Evolutionary conservation across 164 flowering plant genomes (phyloP).

Genomic region (Hamamelis virginiana): DNA sequence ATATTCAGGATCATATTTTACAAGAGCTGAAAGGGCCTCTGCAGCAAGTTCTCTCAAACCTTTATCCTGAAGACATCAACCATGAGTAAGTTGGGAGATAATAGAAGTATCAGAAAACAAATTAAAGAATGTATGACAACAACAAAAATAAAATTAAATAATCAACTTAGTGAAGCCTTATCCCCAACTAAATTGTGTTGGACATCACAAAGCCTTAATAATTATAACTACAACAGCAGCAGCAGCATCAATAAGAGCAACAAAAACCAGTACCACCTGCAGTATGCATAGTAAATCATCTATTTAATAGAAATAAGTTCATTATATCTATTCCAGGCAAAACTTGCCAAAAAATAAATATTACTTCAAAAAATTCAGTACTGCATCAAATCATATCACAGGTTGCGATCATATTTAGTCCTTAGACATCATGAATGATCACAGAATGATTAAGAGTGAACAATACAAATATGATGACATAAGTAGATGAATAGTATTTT

Average conservation of each 20-base stretch:
- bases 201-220: not conserved
- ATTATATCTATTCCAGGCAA: not conserved
- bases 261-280: not conserved
- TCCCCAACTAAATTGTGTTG: no score
- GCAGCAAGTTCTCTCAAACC: conserved; percentile 93
- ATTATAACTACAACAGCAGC: not conserved
- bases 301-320: no score
- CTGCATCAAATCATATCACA: not conserved
- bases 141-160: not conserved
- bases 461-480: not conserved
- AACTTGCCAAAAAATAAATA: not conserved
- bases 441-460: not conserved
- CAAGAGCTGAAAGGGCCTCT: conserved; percentile 80
- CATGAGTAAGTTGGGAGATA: conserved; percentile 4
- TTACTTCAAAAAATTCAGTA: not conserved
- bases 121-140: no score
- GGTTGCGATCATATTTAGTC: not conserved
- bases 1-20: conserved; percentile 76
- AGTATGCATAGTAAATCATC: no score
- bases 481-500: not conserved
- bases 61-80: conserved; percentile 60
- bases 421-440: not conserved
- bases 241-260: not conserved
- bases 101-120: not conserved
- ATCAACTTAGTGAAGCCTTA: not conserved